These are phyloP conservation scores for Sordariomycetes sp. DNA, from an alignment of 2,329 filamentous ascomycete genomes.

Conservation along the genomic window DNA sequence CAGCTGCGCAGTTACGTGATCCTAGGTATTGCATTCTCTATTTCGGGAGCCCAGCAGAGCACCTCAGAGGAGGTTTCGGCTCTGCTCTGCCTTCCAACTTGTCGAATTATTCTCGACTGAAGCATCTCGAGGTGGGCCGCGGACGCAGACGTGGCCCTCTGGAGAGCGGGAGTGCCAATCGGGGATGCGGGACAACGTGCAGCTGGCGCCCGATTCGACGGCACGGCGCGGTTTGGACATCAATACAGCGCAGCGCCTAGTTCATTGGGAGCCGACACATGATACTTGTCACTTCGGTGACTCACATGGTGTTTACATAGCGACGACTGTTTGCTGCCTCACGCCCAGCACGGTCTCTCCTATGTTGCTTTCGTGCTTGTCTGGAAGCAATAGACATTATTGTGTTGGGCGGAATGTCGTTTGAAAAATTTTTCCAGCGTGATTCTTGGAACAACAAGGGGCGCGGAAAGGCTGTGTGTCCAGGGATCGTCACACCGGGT, in stretches of 20 bases:
- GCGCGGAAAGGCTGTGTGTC: not conserved
- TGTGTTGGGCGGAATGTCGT: too few relatives aligned
- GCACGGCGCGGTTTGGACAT: constrained; percentile 6
- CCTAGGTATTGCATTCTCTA: not conserved
- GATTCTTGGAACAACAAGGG: constrained; percentile 1
- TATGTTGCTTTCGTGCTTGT: not conserved
- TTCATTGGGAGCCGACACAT: constrained; percentile 10
- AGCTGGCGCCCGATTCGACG: constrained; percentile 5
- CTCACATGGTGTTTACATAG: constrained; percentile 2
- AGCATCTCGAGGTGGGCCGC: not conserved
- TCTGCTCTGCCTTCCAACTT: not conserved
- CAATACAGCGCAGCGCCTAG: constrained; percentile 8
- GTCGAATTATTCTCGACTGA: not conserved
- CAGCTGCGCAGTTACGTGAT: not conserved
- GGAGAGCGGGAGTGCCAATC: constrained; percentile 6
- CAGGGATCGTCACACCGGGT: constrained; percentile 4
- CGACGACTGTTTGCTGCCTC: not conserved
- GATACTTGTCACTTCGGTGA: not conserved
- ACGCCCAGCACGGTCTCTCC: not conserved
- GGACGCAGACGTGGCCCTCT: constrained; percentile 1
- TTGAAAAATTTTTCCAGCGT: constrained; percentile 4
- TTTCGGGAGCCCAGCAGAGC: not conserved
- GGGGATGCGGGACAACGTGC: constrained; percentile 3
- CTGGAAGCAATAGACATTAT: not conserved
- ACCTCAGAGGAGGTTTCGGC: not conserved